Base-by-base conservation (phyloP, 2,329 filamentous ascomycete species). In the Penicillium sp. region DNA sequence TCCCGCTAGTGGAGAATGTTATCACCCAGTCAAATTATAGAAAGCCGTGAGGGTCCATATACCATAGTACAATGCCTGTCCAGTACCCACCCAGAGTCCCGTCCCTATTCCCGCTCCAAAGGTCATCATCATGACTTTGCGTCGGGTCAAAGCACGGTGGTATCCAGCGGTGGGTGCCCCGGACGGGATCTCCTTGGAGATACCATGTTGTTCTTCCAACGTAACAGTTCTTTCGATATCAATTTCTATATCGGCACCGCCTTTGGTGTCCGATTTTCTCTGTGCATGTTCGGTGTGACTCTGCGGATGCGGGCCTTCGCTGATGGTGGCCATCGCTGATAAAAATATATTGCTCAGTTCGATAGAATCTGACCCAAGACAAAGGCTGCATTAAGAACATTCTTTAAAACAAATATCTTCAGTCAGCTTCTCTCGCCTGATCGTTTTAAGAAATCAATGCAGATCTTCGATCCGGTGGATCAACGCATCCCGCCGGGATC, bases 121-220 rank as follows among this genome's bases (percentile, higher is more conserved):
- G 10, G 68, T 70, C 64, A 71, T 68, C 68, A 72, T 71, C 64
- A 72, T 72, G 43, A 72, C 66, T 39, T 69, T 64, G 24, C 69
- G 60, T 43, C 66, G 61, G 1, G 61, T 61, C 13, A 71, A 61
- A 22, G 58, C 60, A 20, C 69, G 63, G 31, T 67, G 65, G 33
- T 62, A 70, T 2, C 68, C 69, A 14, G 64, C 66, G 41, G 42
- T 54, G 9, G 50, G 42, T 4, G 64, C 36, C 13, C 35, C 52
- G 16, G 44, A 30, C 24, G 45, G 50, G n/a, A 60, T 49, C 5
- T 54, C 41, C 18, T 47, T 39, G 16, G 40, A 50, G 18, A 16
- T 50, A 14, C 48, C 57, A 54, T 58, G 44, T 10, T 46, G 48
- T 11, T 57, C 52, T 20, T 20, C 53, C 5, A 53, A 39, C 9